Percentiles rank a stretch among this genome's conserved stretches.
phyloP scores from a whole-genome alignment of 2,329 filamentous ascomycete species.

The Fusarium euwallaceae region DNA sequence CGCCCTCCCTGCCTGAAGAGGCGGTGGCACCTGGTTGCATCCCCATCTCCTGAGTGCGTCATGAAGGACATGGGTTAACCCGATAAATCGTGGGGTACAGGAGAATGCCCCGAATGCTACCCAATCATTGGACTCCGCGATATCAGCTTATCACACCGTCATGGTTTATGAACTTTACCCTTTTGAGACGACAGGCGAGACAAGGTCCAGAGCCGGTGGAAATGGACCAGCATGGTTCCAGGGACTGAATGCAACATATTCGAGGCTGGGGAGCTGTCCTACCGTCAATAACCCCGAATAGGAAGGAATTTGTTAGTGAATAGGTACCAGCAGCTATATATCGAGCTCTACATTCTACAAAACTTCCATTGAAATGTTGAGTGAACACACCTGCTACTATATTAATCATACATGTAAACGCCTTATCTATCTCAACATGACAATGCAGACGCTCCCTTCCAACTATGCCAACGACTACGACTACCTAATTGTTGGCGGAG shows the following conservation, averaged over 20 bases:
- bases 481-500: neutral
- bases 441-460: neutral
- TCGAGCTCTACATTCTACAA: neutral
- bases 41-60: neutral
- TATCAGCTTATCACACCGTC: neutral
- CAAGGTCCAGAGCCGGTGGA: neutral
- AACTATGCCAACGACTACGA: neutral
- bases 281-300: neutral
- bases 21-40: neutral
- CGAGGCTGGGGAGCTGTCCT: neutral
- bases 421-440: neutral
- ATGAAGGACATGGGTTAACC: neutral
- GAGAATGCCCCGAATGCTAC: neutral
- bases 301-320: neutral
- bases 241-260: accelerated
- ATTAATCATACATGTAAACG: neutral
- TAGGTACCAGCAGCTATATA: neutral
- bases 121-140: neutral
- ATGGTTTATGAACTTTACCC: neutral
- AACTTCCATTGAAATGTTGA: neutral
- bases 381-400: neutral
- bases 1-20: neutral
- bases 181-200: neutral
- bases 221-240: neutral
- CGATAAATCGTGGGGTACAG: neutral